Base-by-base conservation (phyloP, 2,329 filamentous ascomycete genomes). In the Aspergillus niger region DNA sequence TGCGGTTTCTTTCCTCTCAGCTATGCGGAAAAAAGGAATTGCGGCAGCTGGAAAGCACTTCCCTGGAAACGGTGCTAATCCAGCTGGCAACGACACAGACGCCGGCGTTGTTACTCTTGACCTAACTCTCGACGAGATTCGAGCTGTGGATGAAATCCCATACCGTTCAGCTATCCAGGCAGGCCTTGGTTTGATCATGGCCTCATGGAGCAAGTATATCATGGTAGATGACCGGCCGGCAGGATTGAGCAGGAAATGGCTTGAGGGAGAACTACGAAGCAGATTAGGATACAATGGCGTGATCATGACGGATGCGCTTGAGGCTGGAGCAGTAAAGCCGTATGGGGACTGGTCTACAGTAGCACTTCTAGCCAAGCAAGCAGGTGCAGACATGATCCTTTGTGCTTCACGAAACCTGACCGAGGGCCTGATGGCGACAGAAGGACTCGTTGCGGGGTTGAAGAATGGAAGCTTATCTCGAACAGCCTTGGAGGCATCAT, bases 41-140 rank as follows among this genome's bases (percentile, higher is more conserved):
- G 49, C 71, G 44, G 65, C 72, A 3, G 66, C 69, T 1, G 70
- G 67, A 1, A 74, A 74, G 56, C 72, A 74, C 47, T 74, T 72
- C 49, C 72, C 72, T 1, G 72, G 72, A 3, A 59, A 74, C 8
- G 72, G 72, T 3, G 63, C 64, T 11, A 71, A 70, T 2, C 26
- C 54, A 1, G 57, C 64, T 13, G 48, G 58, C 17, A 59, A 67
- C 26, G 73, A 74, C 38, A 74, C 72, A 0, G 72, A 74, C 47
- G 51, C 63, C 11, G 30, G 53, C 13, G 69, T 71, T 3, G 72
- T 74, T 17, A 72, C 65, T 0, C 64, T 75, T 17, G 56, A 70
- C 53, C 36, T 67, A 5, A 62, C 65, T 2, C 32, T 69, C 7
- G 49, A 66, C 1, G 63, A 69, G 20, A 58, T 75, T 26, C 66